Evolutionary conservation across 192 early-diverging fungal genomes (phyloP), one percentile per base, ranked within the genome.

Genomic region (Umbelopsis isabellina): DNA sequence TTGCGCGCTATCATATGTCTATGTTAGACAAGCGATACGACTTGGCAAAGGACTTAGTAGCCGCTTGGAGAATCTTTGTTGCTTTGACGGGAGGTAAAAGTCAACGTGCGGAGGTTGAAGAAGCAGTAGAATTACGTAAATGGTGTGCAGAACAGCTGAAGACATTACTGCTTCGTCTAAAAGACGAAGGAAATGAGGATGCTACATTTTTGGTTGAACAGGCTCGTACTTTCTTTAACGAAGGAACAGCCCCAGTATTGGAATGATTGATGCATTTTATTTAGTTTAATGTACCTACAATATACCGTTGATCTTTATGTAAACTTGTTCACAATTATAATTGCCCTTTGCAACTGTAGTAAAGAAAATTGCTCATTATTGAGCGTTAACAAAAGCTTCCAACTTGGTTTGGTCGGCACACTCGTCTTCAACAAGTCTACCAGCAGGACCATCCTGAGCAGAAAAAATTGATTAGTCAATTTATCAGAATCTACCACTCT

Each of bases 1-100:
- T 83, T 66, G 79, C 72, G 15, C 76, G 79, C 70, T 81, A 83
- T 70, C 82, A 83, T 69, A 79, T 81, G 58, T 65, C 71, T 4
- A 66, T 80, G 12, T 48, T 80, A 0, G 79, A 80, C 53, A 73
- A 73, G 37, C 75, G 75, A 15, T 80, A 80, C 23, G 74, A 80
- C 53, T 67, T 72, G 49, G 41, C 69, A 3, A 80, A 80, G 33
- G 67, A 75, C 30, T 68, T 80, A 3, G 68, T 76, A 16, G 74
- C 74, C 0, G 72, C 74, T 2, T 80, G 75, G 69, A 67, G 79
- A 16, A 75, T 76, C n/a, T 76, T 76, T 27, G 49, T 76, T 23
- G 79, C 79, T 16, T 65, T 76, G 30, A 65, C 66, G 5, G 70
- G 69, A 7, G 75, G 68, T 10, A 55, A 72, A 27, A 50, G 46